phyloP scores from a whole-genome alignment of 2,329 filamentous ascomycete species.

The Chaetomium sp. region DNA sequence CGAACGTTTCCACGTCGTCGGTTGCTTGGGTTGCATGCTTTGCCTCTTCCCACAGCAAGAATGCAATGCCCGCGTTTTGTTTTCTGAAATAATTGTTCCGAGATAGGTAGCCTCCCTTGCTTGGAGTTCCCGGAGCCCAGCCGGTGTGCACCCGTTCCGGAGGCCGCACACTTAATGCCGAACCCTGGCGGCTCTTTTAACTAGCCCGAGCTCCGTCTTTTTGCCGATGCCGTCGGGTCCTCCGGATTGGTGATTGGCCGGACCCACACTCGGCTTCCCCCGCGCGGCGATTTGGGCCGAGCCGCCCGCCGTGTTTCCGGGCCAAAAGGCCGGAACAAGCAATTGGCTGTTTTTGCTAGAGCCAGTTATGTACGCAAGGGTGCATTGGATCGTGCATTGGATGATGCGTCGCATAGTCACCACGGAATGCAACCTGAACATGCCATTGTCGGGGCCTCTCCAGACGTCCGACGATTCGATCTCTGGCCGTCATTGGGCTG shows the following conservation, averaged over 20 bases:
- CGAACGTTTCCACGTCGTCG: too few species aligned
- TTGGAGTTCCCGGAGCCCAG: not conserved
- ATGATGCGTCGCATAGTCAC: slow-evolving; percentile 8
- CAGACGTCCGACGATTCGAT: too few species aligned
- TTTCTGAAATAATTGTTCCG: too few species aligned
- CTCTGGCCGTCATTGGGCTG: slow-evolving; percentile 2
- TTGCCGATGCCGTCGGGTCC: not conserved
- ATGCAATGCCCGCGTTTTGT: too few species aligned
- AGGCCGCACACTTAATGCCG: not conserved
- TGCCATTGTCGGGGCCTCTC: not conserved
- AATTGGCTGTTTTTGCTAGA: slow-evolving; percentile 12
- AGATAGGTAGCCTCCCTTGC: too few species aligned
- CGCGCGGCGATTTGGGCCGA: slow-evolving; percentile 23
- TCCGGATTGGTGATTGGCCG: slow-evolving; percentile 9
- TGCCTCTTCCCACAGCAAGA: too few species aligned
- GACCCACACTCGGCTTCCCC: slow-evolving; percentile 3
- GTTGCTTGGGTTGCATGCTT: too few species aligned
- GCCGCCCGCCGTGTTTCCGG: slow-evolving; percentile 16
- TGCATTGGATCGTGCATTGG: not conserved
- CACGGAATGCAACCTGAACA: slow-evolving; percentile 1
- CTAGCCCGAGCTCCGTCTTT: not conserved
- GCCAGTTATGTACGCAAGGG: slow-evolving; percentile 1
- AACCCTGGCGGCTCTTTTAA: too few species aligned
- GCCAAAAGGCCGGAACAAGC: not conserved
- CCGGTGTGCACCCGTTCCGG: not conserved